Evolutionary conservation across 2,329 filamentous ascomycete genomes (phyloP).

Genomic region (Colletotrichum theobromicola): DNA sequence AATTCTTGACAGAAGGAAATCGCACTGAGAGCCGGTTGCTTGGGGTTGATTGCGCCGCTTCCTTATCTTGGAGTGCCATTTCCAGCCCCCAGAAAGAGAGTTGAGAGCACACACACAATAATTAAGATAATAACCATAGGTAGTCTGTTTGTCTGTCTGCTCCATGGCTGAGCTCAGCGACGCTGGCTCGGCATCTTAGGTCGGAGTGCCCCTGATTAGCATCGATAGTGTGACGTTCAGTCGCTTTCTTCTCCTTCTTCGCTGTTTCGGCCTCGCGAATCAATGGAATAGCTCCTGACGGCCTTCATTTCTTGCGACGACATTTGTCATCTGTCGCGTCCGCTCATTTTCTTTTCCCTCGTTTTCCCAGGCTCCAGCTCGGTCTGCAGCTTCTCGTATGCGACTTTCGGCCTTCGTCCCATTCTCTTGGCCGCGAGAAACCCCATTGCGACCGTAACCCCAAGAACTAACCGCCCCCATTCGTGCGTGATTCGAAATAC

Average conservation of each 20-base stretch:
- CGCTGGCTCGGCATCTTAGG: not conserved
- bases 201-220: not conserved
- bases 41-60: not conserved
- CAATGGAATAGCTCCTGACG: not conserved
- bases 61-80: not conserved
- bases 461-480: not conserved
- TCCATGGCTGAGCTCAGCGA: not conserved
- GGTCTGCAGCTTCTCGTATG: not conserved
- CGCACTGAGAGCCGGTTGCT: not conserved
- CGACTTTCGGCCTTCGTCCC: not conserved
- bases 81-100: not conserved
- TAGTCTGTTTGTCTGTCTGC: not conserved
- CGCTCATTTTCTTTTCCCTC: not conserved
- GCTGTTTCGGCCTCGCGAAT: not conserved
- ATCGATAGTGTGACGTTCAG: not conserved
- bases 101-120: not conserved
- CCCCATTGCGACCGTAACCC: not conserved
- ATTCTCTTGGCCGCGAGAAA: not conserved
- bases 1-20: slow-evolving; percentile 6
- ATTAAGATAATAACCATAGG: no score
- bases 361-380: not conserved
- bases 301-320: not conserved
- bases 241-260: not conserved
- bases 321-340: not conserved
- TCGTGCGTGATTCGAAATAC: not conserved